Base-by-base conservation (phyloP, 495 filamentous ascomycete species). In the Amniculicola lignicola region DNA sequence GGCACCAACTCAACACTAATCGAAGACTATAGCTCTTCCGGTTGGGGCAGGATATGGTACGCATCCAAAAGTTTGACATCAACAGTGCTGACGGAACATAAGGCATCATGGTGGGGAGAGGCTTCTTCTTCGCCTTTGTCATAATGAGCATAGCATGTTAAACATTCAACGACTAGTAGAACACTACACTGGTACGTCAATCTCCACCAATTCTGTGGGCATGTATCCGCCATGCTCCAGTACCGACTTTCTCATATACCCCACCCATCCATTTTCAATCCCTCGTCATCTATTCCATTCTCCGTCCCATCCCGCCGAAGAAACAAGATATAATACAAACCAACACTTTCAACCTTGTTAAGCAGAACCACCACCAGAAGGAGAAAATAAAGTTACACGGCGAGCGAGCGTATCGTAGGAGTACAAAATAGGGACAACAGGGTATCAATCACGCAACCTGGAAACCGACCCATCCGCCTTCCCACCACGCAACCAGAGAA, bases 101-200 rank as follows among this genome's bases (percentile, higher is more conserved):
- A 59, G 55, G 59, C 19, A 53, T 62, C 24, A 53, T 62, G n/a
- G 53, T 62, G 11, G 59, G 59, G 11, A 46, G 57, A 25, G 59
- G 59, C 14, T 54, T 62, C 40, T 62, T 59, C 37, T 63, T 63
- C 37, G 60, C 60, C 23, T 63, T 63, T 15, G 16, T 63, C 0
- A 63, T 63, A 55, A 58, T 63, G 37, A 55, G 60, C 16, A 57
- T 63, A 19, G 49, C 54, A 3, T 57, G 39, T n/a, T n/a, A n/a
- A n/a, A n/a, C n/a, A n/a, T n/a, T n/a, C n/a, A n/a, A n/a, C n/a
- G n/a, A n/a, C n/a, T n/a, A n/a, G n/a, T n/a, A n/a, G n/a, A n/a
- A n/a, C n/a, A n/a, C n/a, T n/a, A n/a, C n/a, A n/a, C n/a, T n/a
- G n/a, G 29, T 33, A 33, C 29, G 29, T 33, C 7, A 33, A 33